Evolutionary conservation across 2,329 filamentous ascomycete species (phyloP), one percentile per base, ranked within the genome.

Genomic region (Microascus cirrosus): DNA sequence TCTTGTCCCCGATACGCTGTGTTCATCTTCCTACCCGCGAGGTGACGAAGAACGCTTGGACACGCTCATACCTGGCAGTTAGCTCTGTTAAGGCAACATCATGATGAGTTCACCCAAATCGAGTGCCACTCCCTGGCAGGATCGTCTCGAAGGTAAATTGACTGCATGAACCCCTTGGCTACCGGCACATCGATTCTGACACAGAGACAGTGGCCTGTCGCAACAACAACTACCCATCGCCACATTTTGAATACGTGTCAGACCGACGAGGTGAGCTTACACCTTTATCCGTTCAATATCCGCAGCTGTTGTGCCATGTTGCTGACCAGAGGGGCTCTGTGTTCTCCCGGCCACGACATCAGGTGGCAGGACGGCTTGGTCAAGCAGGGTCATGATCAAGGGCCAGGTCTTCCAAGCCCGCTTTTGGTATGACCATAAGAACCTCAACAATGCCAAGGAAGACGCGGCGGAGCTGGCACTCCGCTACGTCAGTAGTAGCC

Each of bases 301-400:
- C 45, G 13, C 45, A 24, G 11, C 11, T 50, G 45, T 50, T 12
- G 7, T 53, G 20, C n/a, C 36, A 18, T n/a, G 13, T 8, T 25
- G 45, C 39, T 24, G 42, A 54, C 35, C 25, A 24, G 6, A 53
- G 12, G 36, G 55, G 59, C 48, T 57, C 32, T 53, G 57, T 58
- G 52, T 36, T 42, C 45, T 54, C 36, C 35, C n/a, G 25, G 34
- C 52, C 48, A 34, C 56, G 22, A 50, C 45, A 50, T 42, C 65
- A 94, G 91, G 90, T 64, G 90, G 90, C 63, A 88, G 91, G 65
- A 96, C 91, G 59, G 91, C 91, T 59, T 96, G 91, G 91, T 93
- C 90, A 59, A 88, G 86, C 75, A 81, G 80, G 60, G 90, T 95
- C 59, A 83, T 78, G n/a, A 81, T 95, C 59, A 77, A 82, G 64